Base-by-base conservation (phyloP, 2,329 filamentous ascomycete genomes). In the Aspergillus brunneoviolaceus region DNA sequence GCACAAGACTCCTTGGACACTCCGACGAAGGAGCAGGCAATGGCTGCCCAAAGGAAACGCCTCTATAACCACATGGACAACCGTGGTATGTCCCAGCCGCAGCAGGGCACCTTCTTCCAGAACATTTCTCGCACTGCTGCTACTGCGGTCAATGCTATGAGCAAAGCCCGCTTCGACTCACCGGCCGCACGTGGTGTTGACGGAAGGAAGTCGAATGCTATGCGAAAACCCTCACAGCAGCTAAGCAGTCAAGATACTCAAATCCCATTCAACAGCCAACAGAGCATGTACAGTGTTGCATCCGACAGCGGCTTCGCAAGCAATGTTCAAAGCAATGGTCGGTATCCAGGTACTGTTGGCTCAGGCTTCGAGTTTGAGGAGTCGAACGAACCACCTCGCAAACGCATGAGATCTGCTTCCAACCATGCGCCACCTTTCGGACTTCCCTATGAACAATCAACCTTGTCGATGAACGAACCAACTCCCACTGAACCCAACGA, bases 1-100 rank as follows among this genome's bases (percentile, higher is more conserved):
- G 88, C 89, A 58, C 86, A 87, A 51, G 90, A 89, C 51, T 86
- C 88, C 66, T 85, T 96, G 68, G 94, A 98, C 70, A 98, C 95
- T 0, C 95, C 95, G 0, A 99, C 95, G 42, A 99, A 99, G 77
- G 95, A 98, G 77, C 95, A 98, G 77, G 95, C 95, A 61, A 96
- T 98, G 93, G 95, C 95, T 11, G 94, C 94, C 5, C 89, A 92
- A 77, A 83, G 95, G 67, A 98, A 99, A 76, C 87, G 94, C 65
- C 87, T 97, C 77, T 98, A 97, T 78, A 96, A 89, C 66, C 85
- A 84, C 50, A 81, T 86, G 56, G 91, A 96, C 60, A 86, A 83
- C 52, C 85, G 92, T 53, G 79, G 83, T 12, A 87, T 86, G 68
- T 87, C 85, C 56, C 81, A 84, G 63, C 78, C 70, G 68, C 87